phyloP scores from a whole-genome alignment of 169 alveolate genomes.

The Cryptosporidium bovis region DNA sequence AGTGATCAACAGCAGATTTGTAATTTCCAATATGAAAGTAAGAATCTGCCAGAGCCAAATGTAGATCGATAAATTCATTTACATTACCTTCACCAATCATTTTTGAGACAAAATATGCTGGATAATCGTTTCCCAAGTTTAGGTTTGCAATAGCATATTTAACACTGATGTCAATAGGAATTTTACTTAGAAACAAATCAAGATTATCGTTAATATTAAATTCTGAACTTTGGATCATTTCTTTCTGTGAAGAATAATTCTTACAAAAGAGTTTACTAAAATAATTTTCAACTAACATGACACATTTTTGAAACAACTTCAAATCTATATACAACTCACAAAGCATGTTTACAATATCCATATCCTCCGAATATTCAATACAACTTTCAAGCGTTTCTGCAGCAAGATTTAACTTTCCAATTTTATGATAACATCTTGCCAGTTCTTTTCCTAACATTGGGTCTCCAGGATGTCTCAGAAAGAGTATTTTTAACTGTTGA shows the following conservation, averaged over 20 bases:
- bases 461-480: slow-evolving; percentile 72
- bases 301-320: slow-evolving; percentile 52
- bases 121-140: slow-evolving; percentile 16
- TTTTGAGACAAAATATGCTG: slow-evolving; percentile 45
- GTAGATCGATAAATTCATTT: slow-evolving; percentile 46
- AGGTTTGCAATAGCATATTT: slow-evolving; percentile 62
- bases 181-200: background rate
- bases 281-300: slow-evolving; percentile 25
- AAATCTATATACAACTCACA: slow-evolving; percentile 69
- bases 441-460: slow-evolving; percentile 70
- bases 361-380: slow-evolving; percentile 15
- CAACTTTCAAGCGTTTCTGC: slow-evolving; percentile 72
- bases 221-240: background rate
- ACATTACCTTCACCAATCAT: slow-evolving; percentile 10
- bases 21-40: slow-evolving; percentile 54
- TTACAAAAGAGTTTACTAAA: slow-evolving; percentile 4
- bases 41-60: slow-evolving; percentile 44
- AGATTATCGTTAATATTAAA: background rate
- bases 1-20: slow-evolving; percentile 29
- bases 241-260: background rate
- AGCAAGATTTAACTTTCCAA: slow-evolving; percentile 51
- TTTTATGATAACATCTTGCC: slow-evolving; percentile 73
- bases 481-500: slow-evolving; percentile 67
- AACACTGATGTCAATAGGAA: slow-evolving; percentile 62
- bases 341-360: slow-evolving; percentile 50